phyloP scores from a whole-genome alignment of 2,329 filamentous ascomycete species.

The Rasamsonia emersonii region DNA sequence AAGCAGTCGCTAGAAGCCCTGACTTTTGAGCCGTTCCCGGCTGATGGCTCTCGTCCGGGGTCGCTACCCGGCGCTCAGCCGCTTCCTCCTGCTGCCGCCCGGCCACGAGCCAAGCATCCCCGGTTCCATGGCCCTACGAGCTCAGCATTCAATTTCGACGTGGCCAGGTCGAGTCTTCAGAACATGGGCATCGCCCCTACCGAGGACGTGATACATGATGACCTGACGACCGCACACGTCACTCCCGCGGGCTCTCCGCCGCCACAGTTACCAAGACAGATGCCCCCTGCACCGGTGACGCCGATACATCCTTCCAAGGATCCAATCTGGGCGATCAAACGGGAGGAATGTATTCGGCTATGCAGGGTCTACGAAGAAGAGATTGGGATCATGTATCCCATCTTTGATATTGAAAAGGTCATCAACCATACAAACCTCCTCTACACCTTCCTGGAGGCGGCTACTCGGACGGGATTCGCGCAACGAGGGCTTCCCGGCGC shows the following conservation, averaged over 20 bases:
- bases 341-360: constrained; percentile 71
- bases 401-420: constrained; percentile 65
- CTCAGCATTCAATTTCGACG: constrained; percentile 73
- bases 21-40: constrained; percentile 25
- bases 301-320: constrained; percentile 50
- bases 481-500: constrained; percentile 45
- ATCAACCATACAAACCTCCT: constrained; percentile 62
- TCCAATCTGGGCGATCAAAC: constrained; percentile 69
- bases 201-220: constrained; percentile 55
- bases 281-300: constrained; percentile 21
- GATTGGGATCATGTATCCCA: constrained; percentile 84
- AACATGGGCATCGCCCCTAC: constrained; percentile 73
- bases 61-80: constrained; percentile 22
- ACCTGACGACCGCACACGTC: constrained; percentile 42
- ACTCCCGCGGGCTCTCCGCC: constrained; percentile 43
- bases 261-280: constrained; percentile 13
- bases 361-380: constrained; percentile 81
- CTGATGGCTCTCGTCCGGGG: constrained; percentile 29
- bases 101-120: constrained; percentile 47
- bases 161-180: constrained; percentile 77
- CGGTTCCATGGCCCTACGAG: constrained; percentile 80
- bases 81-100: constrained; percentile 34
- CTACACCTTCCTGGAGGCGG: constrained; percentile 64
- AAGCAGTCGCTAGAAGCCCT: constrained; percentile 25
- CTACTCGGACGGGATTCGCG: constrained; percentile 50